Evolutionary conservation across 441 rosid species (phyloP), one percentile per base, ranked within the genome.

Genomic region (Omphalea diandra): DNA sequence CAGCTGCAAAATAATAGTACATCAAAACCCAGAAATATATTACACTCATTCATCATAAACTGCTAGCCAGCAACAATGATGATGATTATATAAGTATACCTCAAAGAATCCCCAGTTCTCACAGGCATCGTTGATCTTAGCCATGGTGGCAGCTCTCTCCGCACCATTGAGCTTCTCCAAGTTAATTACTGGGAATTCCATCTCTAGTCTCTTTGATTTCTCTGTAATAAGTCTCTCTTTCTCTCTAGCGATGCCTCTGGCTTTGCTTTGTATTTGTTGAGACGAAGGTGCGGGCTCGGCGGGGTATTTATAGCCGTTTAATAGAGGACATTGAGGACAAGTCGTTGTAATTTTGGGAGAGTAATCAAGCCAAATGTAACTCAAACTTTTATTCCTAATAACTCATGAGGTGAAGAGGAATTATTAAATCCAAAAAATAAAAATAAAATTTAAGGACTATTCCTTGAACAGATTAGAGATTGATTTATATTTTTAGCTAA

Each of bases 71-170:
- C 4, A 54, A 4, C 12, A 3, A 54, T 3, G 4, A 27, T 47
- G 5, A 47, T 20, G 11, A 50, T 22, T 20, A n/a, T 3, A 50
- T 11, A 7, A 5, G n/a, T n/a, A 47, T 77, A 91, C 97, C 97
- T 91, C 96, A 76, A 91, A 89, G 92, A 91, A 91, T 36, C 92
- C 97, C 97, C 97, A 91, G 57, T 88, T 91, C 78, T 86, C 92
- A 68, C 97, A 89, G 72, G 97, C 97, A 75, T 91, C 88, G 26
- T 82, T 76, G 87, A 94, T 91, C 76, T 83, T 79, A 55, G 77
- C 84, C 96, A 89, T 83, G 62, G 82, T 81, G 49, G 79, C 69
- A 26, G 72, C 75, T 77, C 91, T 87, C 80, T 83, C 86, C 70
- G 79, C 88, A 53, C 96, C 96, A 43, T 82, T 77, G 35, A 93